Conservation (phyloP, 129 eudicot species). For the Artemisia annua region DNA sequence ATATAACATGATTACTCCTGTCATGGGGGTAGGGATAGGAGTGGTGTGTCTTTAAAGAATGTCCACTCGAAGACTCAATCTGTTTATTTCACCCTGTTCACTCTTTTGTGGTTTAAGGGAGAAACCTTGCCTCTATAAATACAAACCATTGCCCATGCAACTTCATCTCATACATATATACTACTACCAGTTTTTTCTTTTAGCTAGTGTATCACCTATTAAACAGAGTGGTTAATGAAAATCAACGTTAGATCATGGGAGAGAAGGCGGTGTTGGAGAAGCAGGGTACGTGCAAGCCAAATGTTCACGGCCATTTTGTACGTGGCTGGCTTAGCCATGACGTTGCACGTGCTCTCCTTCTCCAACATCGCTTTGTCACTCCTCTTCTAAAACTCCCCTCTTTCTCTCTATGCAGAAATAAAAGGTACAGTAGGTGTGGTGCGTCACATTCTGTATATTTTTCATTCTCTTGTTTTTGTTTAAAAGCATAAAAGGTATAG, state of each 20-base stretch:
- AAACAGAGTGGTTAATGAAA: not conserved
- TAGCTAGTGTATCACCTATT: not conserved
- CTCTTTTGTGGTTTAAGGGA: not conserved
- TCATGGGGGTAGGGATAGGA: slow-evolving; percentile 34
- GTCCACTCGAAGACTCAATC: slow-evolving; percentile 71
- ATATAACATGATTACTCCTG: slow-evolving; percentile 34
- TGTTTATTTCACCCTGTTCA: slow-evolving; percentile 27
- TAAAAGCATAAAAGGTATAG: no score
- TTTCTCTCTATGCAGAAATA: not conserved
- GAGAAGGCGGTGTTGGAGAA: slow-evolving; percentile 71
- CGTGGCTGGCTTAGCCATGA: not conserved
- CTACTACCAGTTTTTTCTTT: not conserved
- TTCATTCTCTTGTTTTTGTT: not conserved
- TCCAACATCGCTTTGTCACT: slow-evolving; percentile 63
- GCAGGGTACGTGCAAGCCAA: slow-evolving; percentile 82
- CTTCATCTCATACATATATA: not conserved
- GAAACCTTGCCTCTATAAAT: slow-evolving; percentile 8
- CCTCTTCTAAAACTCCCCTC: not conserved
- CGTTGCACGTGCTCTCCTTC: slow-evolving; percentile 82
- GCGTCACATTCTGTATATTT: not conserved
- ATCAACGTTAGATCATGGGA: slow-evolving; percentile 15
- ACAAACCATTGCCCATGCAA: not conserved
- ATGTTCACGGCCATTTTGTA: not conserved
- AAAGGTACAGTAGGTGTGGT: not conserved
- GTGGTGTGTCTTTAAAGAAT: slow-evolving; percentile 61